phyloP scores from a whole-genome alignment of 2,329 filamentous ascomycete genomes.

The Alternaria atra region DNA sequence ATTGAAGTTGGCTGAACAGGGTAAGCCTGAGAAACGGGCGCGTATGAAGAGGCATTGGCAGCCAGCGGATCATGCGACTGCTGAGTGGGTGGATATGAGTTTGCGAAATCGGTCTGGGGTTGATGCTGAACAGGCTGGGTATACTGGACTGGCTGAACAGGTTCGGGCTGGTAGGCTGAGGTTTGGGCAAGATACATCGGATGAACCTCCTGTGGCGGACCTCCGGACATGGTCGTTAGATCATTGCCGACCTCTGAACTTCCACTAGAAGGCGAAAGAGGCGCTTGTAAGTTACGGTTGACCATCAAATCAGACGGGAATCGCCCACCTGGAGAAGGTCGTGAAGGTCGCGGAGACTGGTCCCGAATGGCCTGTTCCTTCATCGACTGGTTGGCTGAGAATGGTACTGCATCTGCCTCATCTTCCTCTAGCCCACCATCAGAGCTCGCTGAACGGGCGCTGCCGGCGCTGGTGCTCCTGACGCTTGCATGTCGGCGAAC shows the following conservation, averaged over 20 bases:
- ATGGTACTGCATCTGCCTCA: conserved; percentile 71
- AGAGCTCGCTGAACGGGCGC: conserved; percentile 61
- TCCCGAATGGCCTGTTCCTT: conserved; percentile 47
- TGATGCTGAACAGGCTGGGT: conserved; percentile 20
- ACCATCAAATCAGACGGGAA: conserved; percentile 95
- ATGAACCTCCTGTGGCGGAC: conserved; percentile 56
- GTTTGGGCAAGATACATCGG: conserved; percentile 33
- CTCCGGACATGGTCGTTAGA: conserved; percentile 66
- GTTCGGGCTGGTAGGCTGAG: conserved; percentile 29
- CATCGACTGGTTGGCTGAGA: conserved; percentile 66
- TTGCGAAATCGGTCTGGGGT: conserved; percentile 23
- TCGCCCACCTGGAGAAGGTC: conserved; percentile 90
- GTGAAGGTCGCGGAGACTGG: conserved; percentile 60
- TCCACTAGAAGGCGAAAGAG: conserved; percentile 81
- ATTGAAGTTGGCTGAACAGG: conserved; percentile 1
- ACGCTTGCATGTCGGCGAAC: conserved; percentile 82
- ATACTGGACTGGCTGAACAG: conserved; percentile 18
- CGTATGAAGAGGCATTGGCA: not conserved
- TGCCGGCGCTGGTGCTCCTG: conserved; percentile 75
- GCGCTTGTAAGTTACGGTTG: conserved; percentile 82
- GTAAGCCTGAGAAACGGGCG: conserved; percentile 7
- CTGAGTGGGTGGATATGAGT: conserved; percentile 28
- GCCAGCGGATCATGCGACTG: conserved; percentile 18
- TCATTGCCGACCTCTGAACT: conserved; percentile 73
- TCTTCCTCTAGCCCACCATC: conserved; percentile 56